Evolutionary conservation across 1,284 basidiomycete species (phyloP).

Genomic region (Macrocybe sp.): DNA sequence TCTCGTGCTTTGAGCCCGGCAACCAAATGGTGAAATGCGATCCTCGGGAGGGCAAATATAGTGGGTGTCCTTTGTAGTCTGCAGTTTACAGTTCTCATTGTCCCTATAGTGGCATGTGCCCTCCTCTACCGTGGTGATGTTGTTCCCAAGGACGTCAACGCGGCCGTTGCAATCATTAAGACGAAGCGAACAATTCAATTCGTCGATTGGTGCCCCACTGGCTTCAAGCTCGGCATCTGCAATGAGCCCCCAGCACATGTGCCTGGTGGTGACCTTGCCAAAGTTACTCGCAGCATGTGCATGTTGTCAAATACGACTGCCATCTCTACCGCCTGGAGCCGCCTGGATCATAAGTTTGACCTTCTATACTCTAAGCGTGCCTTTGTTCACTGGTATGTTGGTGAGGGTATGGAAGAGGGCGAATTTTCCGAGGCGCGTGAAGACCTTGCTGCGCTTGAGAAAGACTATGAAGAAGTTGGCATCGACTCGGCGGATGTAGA

Average conservation of each 20-base stretch:
- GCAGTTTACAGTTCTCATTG: slow-evolving; percentile 3
- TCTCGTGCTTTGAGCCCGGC: slow-evolving; percentile 95
- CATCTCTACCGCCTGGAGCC: slow-evolving; percentile 92
- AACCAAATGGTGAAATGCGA: slow-evolving; percentile 99
- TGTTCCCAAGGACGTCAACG: slow-evolving; percentile 95
- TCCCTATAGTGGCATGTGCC: slow-evolving; percentile 72
- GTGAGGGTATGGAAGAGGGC: slow-evolving; percentile 99
- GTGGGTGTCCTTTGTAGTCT: slow-evolving; percentile 38
- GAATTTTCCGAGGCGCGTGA: slow-evolving; percentile 98
- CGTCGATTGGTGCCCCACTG: slow-evolving; percentile 98
- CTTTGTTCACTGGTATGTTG: slow-evolving; percentile 94
- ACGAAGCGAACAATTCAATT: slow-evolving; percentile 97
- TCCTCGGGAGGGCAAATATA: slow-evolving; percentile 96
- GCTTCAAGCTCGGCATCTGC: slow-evolving; percentile 98
- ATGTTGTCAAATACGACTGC: slow-evolving; percentile 96
- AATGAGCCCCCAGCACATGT: slow-evolving; percentile 94
- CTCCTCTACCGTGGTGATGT: slow-evolving; percentile 94
- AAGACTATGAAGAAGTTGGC: slow-evolving; percentile 95
- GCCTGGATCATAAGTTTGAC: slow-evolving; percentile 94
- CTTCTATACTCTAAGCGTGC: slow-evolving; percentile 90
- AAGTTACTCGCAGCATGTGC: slow-evolving; percentile 91
- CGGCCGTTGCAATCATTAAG: slow-evolving; percentile 93
- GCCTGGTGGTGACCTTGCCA: slow-evolving; percentile 93
- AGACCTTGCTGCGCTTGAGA: slow-evolving; percentile 95
- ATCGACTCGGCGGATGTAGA: slow-evolving; percentile 85